Conservation (phyloP, 148 eudicot species). For the Amaranthus cruentus region DNA sequence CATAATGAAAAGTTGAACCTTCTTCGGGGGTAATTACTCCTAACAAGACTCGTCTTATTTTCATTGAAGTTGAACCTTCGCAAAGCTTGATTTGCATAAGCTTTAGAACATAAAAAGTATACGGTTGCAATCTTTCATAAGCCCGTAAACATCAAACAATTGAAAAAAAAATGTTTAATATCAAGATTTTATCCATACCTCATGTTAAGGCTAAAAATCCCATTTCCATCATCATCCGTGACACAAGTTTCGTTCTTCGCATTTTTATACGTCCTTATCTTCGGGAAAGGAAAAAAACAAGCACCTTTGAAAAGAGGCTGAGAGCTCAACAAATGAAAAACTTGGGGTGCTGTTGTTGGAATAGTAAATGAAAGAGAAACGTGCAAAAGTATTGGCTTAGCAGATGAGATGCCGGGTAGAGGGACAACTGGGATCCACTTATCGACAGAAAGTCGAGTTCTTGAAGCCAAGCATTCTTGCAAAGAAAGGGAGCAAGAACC, state of each 20-base stretch:
- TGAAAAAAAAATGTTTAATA: background rate
- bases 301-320: conserved; percentile 40
- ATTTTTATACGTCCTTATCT: conserved; percentile 32
- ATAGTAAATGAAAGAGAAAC: conserved; percentile 68
- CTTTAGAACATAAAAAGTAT: background rate
- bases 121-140: background rate
- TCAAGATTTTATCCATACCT: conserved; percentile 40
- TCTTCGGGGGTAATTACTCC: too few relatives aligned
- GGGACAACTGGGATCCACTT: conserved; percentile 77
- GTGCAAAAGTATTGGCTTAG: conserved; percentile 54
- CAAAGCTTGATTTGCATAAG: background rate
- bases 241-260: conserved; percentile 51
- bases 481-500: conserved; percentile 67
- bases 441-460: conserved; percentile 52
- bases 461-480: conserved; percentile 43
- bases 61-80: background rate
- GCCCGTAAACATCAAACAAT: background rate
- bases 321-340: conserved; percentile 48
- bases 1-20: too few relatives aligned
- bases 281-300: conserved; percentile 54
- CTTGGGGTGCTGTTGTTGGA: conserved; percentile 57
- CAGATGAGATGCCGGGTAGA: conserved; percentile 20
- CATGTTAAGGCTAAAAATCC: conserved; percentile 68
- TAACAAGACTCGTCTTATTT: too few relatives aligned
- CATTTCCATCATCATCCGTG: conserved; percentile 59